Base-by-base conservation (phyloP, 2,329 filamentous ascomycete genomes). In the Pyricularia sp. region DNA sequence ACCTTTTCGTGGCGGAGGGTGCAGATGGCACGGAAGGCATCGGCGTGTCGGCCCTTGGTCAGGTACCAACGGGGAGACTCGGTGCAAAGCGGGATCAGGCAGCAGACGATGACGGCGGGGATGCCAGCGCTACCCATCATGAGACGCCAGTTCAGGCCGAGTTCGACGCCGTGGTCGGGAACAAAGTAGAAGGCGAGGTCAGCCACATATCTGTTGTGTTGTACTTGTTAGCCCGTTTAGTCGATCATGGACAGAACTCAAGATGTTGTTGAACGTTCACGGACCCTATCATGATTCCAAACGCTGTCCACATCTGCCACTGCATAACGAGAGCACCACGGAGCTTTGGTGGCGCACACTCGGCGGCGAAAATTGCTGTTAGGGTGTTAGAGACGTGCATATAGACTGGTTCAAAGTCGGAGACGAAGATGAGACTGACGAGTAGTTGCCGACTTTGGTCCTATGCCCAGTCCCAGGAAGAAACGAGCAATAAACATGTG, bases 401-500 rank as follows among this genome's bases (percentile, higher is more conserved):
- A 26, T n/a, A 25, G 7, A 25, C 6, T 3, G 12, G 25, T 12
- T 25, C 1, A 28, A 28, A 17, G 11, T 28, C 3, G 65, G 14
- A 25, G 10, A 10, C n/a, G 17, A 25, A 2, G 12, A 87, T 5
- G n/a, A 11, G 14, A 66, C 65, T 20, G 69, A 78, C 77, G 80
- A 4, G 90, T 88, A 0, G 90, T 92, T 0, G 89, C 88, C 0
- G 87, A 87, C 76, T 92, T 92, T 25, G 88, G 86, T 0, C 90
- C 90, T 68, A 92, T 90, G 1, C 88, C 90, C 28, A 93, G 84
- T 0, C 91, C 91, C 26, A 93, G 83, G 26, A 84, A 79, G 74
- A 93, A 91, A 14, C 91, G 85, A 6, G 89, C 88, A 68, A 91
- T 84, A 74, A 93, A 90, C 81, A 92, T 85, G 72, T 90, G 86